Base-by-base conservation (phyloP, 768 basidiomycete genomes). In the Mycena galericulata region DNA sequence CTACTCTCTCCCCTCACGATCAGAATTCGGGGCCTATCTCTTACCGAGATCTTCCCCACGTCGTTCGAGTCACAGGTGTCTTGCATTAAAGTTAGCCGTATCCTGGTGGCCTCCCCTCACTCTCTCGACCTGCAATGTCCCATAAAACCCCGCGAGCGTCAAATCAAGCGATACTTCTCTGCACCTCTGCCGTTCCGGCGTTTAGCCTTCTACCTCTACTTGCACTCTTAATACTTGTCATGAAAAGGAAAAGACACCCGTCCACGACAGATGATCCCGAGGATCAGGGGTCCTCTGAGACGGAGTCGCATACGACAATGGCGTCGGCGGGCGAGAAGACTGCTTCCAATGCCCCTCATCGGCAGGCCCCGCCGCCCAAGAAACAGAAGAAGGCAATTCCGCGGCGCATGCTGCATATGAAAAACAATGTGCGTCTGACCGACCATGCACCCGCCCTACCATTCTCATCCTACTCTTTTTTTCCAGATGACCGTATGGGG, bases 31-130 rank as follows among this genome's bases (percentile, higher is more conserved):
- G n/a, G 30, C 1, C 50, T 59, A 60, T 60, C 57, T 59, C 55
- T 15, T 38, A 29, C 63, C 92, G 86, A 57, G 55, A 65, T 65
- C 63, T 45, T 30, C 40, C 29, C 40, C 51, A 43, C 51, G 38
- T 51, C 46, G 57, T 46, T n/a, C 60, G 49, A 62, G 49, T 62
- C 60, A 62, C 26, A 6, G 18, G 30, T 49, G 47, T 50, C 38
- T 54, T 22, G n/a, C 55, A 68, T 43, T 30, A 49, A 49, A 41
- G 45, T 62, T 46, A 49, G 43, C 34, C 29, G 62, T 15, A 17
- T 12, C 15, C 8, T 29, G n/a, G 43, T 7, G 34, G 38, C 8
- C 4, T 41, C 1, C 30, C 34, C 22, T 29, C 24, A 75, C 73
- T 43, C 46, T 27, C 43, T 18, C 15, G 32, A 5, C 32, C 29